Evolutionary conservation across 805 yeast genomes (phyloP), one percentile per base, ranked within the genome.

Genomic region (Torulaspora quercuum): DNA sequence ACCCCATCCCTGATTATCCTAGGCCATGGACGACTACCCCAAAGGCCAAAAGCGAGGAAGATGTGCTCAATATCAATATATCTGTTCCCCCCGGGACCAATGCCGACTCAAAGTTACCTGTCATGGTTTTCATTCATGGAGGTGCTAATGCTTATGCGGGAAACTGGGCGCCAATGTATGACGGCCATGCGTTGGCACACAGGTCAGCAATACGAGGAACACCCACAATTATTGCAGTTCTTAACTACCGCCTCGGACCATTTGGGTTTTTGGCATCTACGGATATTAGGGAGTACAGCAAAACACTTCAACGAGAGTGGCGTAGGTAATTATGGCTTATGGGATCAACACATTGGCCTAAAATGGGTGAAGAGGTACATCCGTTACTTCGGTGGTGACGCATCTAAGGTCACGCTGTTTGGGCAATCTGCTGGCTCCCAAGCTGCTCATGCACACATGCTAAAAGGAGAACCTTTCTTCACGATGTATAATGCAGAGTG

Each of bases 71-170:
- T 10, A 7, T 20, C 23, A 20, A 20, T 10, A 20, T 20, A 7
- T 20, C 23, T 10, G 10, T 20, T 20, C 23, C 23, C 10, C 23
- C 23, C 7, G 23, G 23, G 7, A 20, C 23, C 23, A 7, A 20
- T 20, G 23, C 23, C 10, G 23, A 20, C 7, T 20, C 23, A 20
- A 20, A 20, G 23, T 20, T 20, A 10, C 23, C 23, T 10, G 23
- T 20, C 23, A 20, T 20, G 23, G 23, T 20, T 10, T 20, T 20
- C 23, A 20, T 20, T 20, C 23, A 10, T 20, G 23, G 23, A 10
- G 23, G 23, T 20, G 23, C 23, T 20, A 20, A 20, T 20, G 23
- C 23, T 20, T 20, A 20, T 20, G 23, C 23, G 23, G 23, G 23
- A 20, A 20, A 20, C 23, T 20, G 23, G 10, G 23, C 23, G 23